Conservation (phyloP, 371 early-diverging fungal species). For the Scutellospora calospora region DNA sequence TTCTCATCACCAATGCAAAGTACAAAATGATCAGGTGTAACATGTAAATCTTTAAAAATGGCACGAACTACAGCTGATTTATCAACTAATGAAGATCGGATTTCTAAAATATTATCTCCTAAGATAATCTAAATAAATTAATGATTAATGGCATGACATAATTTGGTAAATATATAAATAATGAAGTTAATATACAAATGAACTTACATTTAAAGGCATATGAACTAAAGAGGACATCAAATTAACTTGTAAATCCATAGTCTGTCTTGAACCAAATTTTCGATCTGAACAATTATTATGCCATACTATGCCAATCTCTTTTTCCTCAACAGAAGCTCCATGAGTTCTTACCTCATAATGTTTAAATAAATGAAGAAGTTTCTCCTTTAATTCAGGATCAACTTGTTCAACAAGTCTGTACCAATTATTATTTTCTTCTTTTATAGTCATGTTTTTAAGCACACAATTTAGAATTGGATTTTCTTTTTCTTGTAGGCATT, state of each 20-base stretch:
- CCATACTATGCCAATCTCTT: slow-evolving; percentile 92
- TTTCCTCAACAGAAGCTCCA: slow-evolving; percentile 93
- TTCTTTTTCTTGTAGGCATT: slow-evolving; percentile 46
- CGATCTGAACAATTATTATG: slow-evolving; percentile 91
- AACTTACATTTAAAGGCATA: slow-evolving; percentile 87
- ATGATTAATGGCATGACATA: not conserved
- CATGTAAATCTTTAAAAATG: slow-evolving; percentile 82
- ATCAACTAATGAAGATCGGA: slow-evolving; percentile 92
- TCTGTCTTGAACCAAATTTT: slow-evolving; percentile 88
- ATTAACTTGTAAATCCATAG: slow-evolving; percentile 93
- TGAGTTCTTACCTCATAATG: slow-evolving; percentile 96
- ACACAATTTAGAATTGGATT: slow-evolving; percentile 23
- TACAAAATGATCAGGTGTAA: slow-evolving; percentile 65
- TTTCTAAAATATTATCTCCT: slow-evolving; percentile 94
- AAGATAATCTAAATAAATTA: slow-evolving; percentile 74
- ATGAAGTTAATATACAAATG: not conserved
- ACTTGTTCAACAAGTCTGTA: slow-evolving; percentile 81
- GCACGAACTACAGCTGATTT: slow-evolving; percentile 88
- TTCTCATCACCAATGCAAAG: slow-evolving; percentile 93
- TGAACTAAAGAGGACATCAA: slow-evolving; percentile 92
- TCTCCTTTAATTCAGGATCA: slow-evolving; percentile 90
- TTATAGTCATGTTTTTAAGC: slow-evolving; percentile 47
- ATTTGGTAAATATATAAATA: not conserved
- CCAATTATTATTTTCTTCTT: slow-evolving; percentile 72
- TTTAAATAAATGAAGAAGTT: slow-evolving; percentile 91